Conservation (phyloP, 164 flowering plant species). For the Vitis rupestris region DNA sequence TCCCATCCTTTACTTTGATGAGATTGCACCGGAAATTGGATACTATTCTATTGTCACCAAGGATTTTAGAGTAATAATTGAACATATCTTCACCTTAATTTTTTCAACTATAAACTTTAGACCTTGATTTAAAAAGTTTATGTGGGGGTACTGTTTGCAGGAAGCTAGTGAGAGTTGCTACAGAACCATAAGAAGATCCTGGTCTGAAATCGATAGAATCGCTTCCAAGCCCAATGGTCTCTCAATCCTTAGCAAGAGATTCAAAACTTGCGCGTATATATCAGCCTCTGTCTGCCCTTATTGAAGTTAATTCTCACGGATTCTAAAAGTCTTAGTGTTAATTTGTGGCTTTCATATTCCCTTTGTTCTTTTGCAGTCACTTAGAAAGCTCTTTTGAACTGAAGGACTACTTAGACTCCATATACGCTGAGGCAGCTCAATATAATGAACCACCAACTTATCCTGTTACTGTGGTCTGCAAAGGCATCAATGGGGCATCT, state of each 20-base stretch:
- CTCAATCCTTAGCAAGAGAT: constrained; percentile 33
- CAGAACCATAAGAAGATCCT: constrained; percentile 42
- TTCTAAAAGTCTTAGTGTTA: no score
- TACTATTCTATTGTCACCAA: constrained; percentile 34
- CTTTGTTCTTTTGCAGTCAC: constrained; percentile 4
- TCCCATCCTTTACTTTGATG: constrained; percentile 31
- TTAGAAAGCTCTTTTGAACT: constrained; percentile 16
- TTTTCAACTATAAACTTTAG: neutral
- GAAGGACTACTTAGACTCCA: constrained; percentile 18
- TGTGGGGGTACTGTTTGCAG: constrained; percentile 20
- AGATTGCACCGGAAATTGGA: constrained; percentile 23
- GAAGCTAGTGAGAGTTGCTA: constrained; percentile 52
- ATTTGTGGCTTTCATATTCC: no score
- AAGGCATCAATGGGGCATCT: constrained; percentile 20
- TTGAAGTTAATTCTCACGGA: no score
- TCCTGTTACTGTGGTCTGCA: constrained; percentile 21
- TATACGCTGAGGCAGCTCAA: constrained; percentile 29
- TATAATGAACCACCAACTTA: constrained; percentile 20
- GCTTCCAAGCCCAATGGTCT: constrained; percentile 52
- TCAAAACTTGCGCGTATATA: constrained; percentile 58
- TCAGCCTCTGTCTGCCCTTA: neutral
- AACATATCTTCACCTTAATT: neutral
- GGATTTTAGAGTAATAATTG: constrained; percentile 26
- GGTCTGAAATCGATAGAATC: constrained; percentile 47
- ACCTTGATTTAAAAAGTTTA: neutral